Percentiles rank a stretch among this genome's conserved stretches.
Evolutionary conservation across 805 yeast species (phyloP).

Genomic region (Saturnispora ahearnii): DNA sequence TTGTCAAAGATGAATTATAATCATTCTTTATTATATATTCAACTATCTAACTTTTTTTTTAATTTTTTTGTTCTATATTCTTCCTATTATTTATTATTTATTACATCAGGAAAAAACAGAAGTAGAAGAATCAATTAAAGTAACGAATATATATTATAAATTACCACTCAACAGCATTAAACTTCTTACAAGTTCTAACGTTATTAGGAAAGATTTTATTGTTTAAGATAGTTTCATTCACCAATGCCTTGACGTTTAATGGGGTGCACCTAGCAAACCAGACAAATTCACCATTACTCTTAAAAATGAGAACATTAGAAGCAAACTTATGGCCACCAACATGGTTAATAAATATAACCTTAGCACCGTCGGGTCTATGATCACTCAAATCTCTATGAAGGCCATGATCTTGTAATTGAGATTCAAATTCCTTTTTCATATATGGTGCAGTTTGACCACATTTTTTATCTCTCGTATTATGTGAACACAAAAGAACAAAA

Average conservation of each 20-base stretch:
- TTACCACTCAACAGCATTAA: conserved; percentile 46
- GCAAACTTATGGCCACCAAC: conserved; percentile 95
- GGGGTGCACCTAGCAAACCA: conserved; percentile 90
- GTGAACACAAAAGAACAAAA: conserved; percentile 76
- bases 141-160: not conserved
- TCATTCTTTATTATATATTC: not conserved
- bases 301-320: conserved; percentile 77
- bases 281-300: conserved; percentile 62
- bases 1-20: conserved; percentile 13
- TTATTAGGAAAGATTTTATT: conserved; percentile 64
- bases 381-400: conserved; percentile 72
- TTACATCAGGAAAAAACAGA: not conserved
- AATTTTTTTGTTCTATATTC: not conserved
- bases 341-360: conserved; percentile 67
- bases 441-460: conserved; percentile 94
- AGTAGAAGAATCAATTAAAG: not conserved
- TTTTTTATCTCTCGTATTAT: conserved; percentile 80
- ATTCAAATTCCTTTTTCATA: conserved; percentile 70
- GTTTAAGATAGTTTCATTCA: conserved; percentile 64
- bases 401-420: conserved; percentile 60
- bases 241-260: conserved; percentile 58
- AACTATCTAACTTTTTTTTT: too few relatives aligned
- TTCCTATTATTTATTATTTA: not conserved
- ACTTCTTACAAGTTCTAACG: conserved; percentile 53
- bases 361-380: conserved; percentile 63